Evolutionary conservation across 169 alveolate species (phyloP), one percentile per base, ranked within the genome.

Genomic region (Plasmodium relictum): DNA sequence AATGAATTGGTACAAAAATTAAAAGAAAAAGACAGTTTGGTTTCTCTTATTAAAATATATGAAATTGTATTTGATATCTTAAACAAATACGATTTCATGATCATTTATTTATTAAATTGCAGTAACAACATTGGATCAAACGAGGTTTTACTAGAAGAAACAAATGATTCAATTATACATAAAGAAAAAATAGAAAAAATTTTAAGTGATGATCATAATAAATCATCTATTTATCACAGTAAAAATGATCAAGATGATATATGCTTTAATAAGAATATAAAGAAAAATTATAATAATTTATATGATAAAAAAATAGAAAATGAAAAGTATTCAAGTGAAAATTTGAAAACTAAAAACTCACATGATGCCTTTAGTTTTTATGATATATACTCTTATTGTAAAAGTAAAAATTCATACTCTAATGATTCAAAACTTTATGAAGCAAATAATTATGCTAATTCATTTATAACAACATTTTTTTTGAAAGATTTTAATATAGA

Each of bases 41-140:
- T 48, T 7, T 83, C 91, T n/a, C 80, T 83, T 41, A 37, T 83
- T 44, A 83, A 83, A 83, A 68, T 83, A n/a, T 83, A 68, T 24
- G 85, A 83, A 83, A 68, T 83, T 58, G 61, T 58, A 62, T 54
- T 83, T 83, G 91, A 83, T 42, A 63, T 83, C 18, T 20, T 83
- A 44, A 83, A 83, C 14, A 83, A 68, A 18, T 83, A 83, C 54
- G 85, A 83, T 72, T 83, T 61, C 41, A 54, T 83, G 24, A 83
- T 83, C 18, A 83, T 56, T 37, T 68, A 68, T 68, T 69, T 83
- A 68, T 54, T 83, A 83, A 83, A 42, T 39, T 68, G 61, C 20
- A 0, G 41, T n/a, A 66, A 68, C 16, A 42, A 83, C 10, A 2
- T 14, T 16, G 18, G 18, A 39, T 56, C 66, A 16, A 24, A 61